phyloP scores from a whole-genome alignment of 2,329 filamentous ascomycete genomes.

The Xylaria sp. region DNA sequence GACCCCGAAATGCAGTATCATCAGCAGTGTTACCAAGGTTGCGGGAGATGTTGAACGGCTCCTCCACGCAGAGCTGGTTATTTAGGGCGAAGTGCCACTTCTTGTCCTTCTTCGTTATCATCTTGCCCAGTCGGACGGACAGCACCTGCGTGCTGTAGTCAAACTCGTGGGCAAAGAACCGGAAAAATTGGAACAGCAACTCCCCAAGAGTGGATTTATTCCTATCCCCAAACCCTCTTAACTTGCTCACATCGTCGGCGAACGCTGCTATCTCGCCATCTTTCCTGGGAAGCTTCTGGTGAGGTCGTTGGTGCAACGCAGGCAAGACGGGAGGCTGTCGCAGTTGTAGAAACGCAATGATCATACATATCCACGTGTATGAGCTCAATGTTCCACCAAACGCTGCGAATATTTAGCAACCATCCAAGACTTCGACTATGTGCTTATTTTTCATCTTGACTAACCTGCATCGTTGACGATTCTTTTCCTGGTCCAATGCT shows the following conservation, averaged over 20 bases:
- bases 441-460: constrained; percentile 35
- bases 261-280: constrained; percentile 76
- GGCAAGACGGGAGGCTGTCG: constrained; percentile 83
- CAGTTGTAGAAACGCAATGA: constrained; percentile 93
- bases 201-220: constrained; percentile 84
- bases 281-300: constrained; percentile 61
- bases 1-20: constrained; percentile 87
- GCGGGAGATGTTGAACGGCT: constrained; percentile 87
- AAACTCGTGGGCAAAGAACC: constrained; percentile 90
- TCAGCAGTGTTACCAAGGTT: constrained; percentile 97
- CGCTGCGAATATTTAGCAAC: constrained; percentile 52
- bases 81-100: constrained; percentile 80
- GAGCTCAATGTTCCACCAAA: constrained; percentile 94
- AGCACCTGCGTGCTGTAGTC: constrained; percentile 84
- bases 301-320: constrained; percentile 74
- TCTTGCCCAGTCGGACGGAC: constrained; percentile 79
- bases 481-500: constrained; percentile 92
- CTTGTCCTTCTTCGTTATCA: constrained; percentile 82
- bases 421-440: not conserved
- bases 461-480: constrained; percentile 95
- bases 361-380: constrained; percentile 99
- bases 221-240: constrained; percentile 72
- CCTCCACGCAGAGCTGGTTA: constrained; percentile 90
- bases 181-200: constrained; percentile 94
- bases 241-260: constrained; percentile 78